phyloP scores from a whole-genome alignment of 1,139 yeast species.

The Geotrichum macrosporum region DNA sequence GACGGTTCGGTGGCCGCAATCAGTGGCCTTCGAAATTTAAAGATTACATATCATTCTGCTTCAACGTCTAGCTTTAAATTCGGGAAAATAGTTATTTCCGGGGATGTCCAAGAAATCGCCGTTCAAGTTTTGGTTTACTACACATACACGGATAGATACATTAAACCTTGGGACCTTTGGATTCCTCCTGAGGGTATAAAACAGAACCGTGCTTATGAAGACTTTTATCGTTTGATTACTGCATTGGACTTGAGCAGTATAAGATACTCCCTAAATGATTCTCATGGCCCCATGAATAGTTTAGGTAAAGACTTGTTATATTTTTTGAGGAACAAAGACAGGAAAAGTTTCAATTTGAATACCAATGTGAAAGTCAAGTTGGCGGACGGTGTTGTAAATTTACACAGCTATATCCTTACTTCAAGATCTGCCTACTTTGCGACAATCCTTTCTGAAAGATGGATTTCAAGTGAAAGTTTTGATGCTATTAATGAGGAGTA shows the following conservation, averaged over 20 bases:
- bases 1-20: conserved; percentile 6
- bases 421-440: conserved; percentile 63
- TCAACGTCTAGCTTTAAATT: conserved; percentile 1
- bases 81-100: conserved; percentile 15
- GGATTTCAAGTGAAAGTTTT: conserved; percentile 38
- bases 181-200: conserved; percentile 13
- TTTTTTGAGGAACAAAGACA: too few species aligned
- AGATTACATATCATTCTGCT: conserved; percentile 11
- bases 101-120: conserved; percentile 30
- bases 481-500: conserved; percentile 19
- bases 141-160: conserved; percentile 45
- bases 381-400: conserved; percentile 42
- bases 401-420: conserved; percentile 52
- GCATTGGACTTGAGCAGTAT: conserved; percentile 7
- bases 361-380: conserved; percentile 39
- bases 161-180: conserved; percentile 37
- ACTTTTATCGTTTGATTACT: conserved; percentile 12
- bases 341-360: conserved; percentile 6
- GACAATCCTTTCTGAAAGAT: conserved; percentile 51
- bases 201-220: conserved; percentile 16
- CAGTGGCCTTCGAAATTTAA: conserved; percentile 11
- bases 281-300: conserved; percentile 18
- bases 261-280: conserved; percentile 2
- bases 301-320: conserved; percentile 25
- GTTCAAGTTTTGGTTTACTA: conserved; percentile 42